Evolutionary conservation across 2,329 filamentous ascomycete genomes (phyloP), one percentile per base, ranked within the genome.

Genomic region (Sporothrix humicola): DNA sequence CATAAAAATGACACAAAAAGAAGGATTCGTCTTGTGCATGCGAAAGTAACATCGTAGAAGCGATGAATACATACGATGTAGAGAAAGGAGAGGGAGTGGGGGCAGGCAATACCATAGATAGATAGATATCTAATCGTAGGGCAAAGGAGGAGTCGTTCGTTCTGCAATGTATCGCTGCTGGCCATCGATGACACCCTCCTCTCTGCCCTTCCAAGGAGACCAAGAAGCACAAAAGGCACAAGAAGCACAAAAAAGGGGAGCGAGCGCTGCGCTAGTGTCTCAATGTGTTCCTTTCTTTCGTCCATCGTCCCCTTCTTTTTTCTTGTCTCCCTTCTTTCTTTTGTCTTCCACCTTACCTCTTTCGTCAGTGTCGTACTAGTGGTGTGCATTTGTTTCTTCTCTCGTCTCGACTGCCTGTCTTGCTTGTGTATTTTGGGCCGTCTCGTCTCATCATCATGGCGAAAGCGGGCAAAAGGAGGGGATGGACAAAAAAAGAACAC

Each of bases 221-320:
- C 31, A 37, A 37, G 31, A 37, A 37, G 31, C 31, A 37, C 31
- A 37, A n/a, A 65, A 23, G n/a, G 9, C 66, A 23, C 13, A 46
- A 44, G 20, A 26, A 26, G 52, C 52, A 23, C n/a, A 23, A 50
- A 52, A 56, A 69, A 15, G 50, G 23, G 48, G 48, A 68, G 48
- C 66, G 66, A 69, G 66, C 66, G 66, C 50, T 23, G 66, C 48
- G 31, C 66, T 52, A 42, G 17, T 58, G 66, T 56, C 66, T 69
- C 50, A 44, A 46, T 56, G 23, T 31, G 23, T 42, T 23, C 9
- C 23, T 44, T 69, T 52, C 17, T 56, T 56, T 69, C 8, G 3
- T 17, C 5, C 6, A 20, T 23, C 23, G 52, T 42, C 50, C 7
- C 17, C 31, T 66, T 48, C 42, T 48, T 23, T 7, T n/a, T 37